Conservation (phyloP, 371 early-diverging fungal species). For the Mucor saturninus region DNA sequence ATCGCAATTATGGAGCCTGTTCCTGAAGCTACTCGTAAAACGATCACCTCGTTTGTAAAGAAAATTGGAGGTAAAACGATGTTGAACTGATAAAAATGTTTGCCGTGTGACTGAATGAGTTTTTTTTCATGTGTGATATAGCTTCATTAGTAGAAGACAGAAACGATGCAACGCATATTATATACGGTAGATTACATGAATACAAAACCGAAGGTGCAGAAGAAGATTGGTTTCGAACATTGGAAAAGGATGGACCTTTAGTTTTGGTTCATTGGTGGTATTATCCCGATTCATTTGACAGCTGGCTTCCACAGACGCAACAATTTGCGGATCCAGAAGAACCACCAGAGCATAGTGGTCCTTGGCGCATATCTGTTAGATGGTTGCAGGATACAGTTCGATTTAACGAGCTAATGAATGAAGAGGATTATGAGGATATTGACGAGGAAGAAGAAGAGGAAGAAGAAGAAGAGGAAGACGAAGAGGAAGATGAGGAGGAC, state of each 20-base stretch:
- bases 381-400: conserved; percentile 79
- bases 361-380: conserved; percentile 72
- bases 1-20: conserved; percentile 60
- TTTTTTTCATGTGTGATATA: conserved; percentile 7
- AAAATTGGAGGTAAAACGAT: conserved; percentile 54
- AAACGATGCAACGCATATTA: conserved; percentile 68
- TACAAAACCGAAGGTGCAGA: conserved; percentile 44
- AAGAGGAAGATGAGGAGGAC: conserved; percentile 21
- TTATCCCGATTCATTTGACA: conserved; percentile 84
- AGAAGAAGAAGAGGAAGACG: conserved; percentile 30
- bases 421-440: conserved; percentile 73
- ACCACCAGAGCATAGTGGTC: conserved; percentile 63
- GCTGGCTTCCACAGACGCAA: conserved; percentile 72
- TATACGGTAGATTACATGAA: conserved; percentile 52
- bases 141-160: conserved; percentile 48
- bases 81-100: conserved; percentile 8
- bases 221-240: conserved; percentile 76
- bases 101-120: background rate
- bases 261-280: conserved; percentile 85
- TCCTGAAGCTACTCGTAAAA: conserved; percentile 40
- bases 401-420: conserved; percentile 82
- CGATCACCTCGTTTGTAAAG: conserved; percentile 42
- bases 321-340: conserved; percentile 75
- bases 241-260: conserved; percentile 69
- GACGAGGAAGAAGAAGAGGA: conserved; percentile 30